Evolutionary conservation across 257 asterid genomes (phyloP).

Genomic region (Solanum pimpinellifolium): DNA sequence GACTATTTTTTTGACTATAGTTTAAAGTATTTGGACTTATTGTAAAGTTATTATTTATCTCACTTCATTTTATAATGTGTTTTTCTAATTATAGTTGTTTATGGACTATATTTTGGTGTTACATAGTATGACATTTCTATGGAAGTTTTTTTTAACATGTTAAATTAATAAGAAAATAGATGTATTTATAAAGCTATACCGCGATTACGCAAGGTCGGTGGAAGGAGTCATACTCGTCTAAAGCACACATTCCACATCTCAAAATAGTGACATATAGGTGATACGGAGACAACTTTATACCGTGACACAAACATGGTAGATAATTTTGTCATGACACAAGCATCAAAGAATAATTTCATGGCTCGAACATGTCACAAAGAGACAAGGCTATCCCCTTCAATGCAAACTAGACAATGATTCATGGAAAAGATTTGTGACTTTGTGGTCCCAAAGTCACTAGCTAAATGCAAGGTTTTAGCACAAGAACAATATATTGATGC

Average conservation of each 20-base stretch:
- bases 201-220: neutral
- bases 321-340: neutral
- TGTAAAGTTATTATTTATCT: neutral
- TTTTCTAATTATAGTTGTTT: neutral
- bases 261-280: too few species aligned
- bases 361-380: neutral
- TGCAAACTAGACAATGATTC: neutral
- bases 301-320: neutral
- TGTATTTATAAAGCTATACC: neutral
- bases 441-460: neutral
- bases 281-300: neutral
- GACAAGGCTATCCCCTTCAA: neutral
- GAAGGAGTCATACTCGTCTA: neutral
- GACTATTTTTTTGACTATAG: neutral
- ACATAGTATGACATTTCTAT: neutral
- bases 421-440: neutral
- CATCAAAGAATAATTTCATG: neutral
- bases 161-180: too few species aligned
- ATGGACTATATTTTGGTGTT: neutral
- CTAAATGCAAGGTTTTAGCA: neutral
- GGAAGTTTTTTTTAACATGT: neutral
- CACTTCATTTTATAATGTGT: neutral
- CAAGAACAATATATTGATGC: neutral
- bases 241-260: neutral
- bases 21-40: neutral